A percentile compares a stretch with the other conserved stretches of the same genome.
Conservation (phyloP, 164 flowering plant genomes). For the Buxus sempervirens region DNA sequence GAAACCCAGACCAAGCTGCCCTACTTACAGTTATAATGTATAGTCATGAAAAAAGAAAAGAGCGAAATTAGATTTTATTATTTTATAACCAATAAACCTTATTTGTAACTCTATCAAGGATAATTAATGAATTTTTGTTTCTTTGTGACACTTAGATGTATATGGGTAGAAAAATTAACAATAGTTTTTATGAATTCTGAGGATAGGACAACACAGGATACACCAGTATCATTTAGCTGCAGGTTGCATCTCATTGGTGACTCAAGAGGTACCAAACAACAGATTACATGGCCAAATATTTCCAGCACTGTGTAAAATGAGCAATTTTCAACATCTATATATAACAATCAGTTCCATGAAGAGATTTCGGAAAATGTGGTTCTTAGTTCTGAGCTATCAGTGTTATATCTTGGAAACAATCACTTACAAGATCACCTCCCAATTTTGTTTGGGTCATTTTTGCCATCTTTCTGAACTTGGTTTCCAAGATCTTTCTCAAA, state of each 20-base stretch:
- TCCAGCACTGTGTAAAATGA: not conserved
- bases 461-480: not conserved
- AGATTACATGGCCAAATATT: not conserved
- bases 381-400: not conserved
- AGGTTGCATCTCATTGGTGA: not conserved
- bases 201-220: too few relatives aligned
- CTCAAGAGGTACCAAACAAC: not conserved
- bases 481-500: not conserved
- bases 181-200: too few relatives aligned
- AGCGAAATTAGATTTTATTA: too few relatives aligned
- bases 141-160: too few relatives aligned
- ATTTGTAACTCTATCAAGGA: too few relatives aligned
- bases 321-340: too few relatives aligned
- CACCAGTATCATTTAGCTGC: not conserved
- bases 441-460: not conserved
- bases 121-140: too few relatives aligned
- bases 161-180: too few relatives aligned
- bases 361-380: not conserved
- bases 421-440: not conserved
- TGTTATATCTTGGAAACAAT: conserved; percentile 4
- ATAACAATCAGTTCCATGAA: conserved; percentile 3
- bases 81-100: too few relatives aligned
- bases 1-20: too few relatives aligned
- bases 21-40: too few relatives aligned
- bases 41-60: too few relatives aligned